Conservation (phyloP, 306 rosid species). For the Vigna nakashimae region DNA sequence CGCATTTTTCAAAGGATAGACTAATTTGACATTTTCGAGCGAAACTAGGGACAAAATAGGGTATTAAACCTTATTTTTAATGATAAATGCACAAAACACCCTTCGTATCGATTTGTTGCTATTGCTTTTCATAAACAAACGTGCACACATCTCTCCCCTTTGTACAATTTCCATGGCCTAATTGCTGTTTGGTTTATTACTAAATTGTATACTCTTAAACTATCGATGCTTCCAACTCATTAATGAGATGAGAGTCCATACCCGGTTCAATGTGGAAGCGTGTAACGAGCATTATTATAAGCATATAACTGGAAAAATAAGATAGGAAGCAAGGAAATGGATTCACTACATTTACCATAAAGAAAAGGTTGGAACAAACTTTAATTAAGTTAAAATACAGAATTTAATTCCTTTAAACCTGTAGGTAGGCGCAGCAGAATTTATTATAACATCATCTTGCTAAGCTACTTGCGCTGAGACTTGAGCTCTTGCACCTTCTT, state of each 20-base stretch:
- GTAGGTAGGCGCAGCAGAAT: background rate
- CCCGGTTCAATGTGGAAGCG: background rate
- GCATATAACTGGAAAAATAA: background rate
- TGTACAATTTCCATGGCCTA: background rate
- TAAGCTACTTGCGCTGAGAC: conserved; percentile 64
- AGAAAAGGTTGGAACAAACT: conserved; percentile 20
- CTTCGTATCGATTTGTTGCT: background rate
- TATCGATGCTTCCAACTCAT: background rate
- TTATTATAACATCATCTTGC: conserved; percentile 41
- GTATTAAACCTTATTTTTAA: background rate
- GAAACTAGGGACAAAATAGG: too few species aligned
- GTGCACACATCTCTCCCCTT: background rate
- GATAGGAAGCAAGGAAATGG: conserved; percentile 5
- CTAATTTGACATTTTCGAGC: too few species aligned
- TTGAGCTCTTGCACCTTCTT: conserved; percentile 82
- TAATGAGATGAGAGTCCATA: background rate
- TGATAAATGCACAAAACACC: background rate
- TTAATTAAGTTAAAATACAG: conserved; percentile 15
- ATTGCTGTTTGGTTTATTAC: background rate
- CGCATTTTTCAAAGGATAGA: too few species aligned
- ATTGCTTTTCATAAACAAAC: background rate
- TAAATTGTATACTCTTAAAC: background rate
- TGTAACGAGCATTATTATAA: background rate
- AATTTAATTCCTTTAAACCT: conserved; percentile 22
- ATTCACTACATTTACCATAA: conserved; percentile 30